phyloP scores from a whole-genome alignment of 805 yeast species.

The Cephaloascus fragrans region DNA sequence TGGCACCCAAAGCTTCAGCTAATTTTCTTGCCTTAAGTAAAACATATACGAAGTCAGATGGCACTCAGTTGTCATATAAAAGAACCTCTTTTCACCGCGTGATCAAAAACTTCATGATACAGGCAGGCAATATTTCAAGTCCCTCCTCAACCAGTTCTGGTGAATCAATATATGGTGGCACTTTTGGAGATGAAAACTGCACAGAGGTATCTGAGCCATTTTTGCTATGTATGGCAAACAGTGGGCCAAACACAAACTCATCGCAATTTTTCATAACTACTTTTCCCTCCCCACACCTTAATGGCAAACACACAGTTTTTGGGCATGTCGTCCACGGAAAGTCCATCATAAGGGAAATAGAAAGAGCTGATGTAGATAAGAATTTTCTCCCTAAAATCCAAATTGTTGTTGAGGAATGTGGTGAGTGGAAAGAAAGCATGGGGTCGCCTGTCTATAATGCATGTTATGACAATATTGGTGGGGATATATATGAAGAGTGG shows the following conservation, averaged over 20 bases:
- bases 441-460: conserved; percentile 55
- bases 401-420: conserved; percentile 47
- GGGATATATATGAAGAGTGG: conserved; percentile 65
- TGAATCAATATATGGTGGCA: conserved; percentile 28
- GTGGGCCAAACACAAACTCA: conserved; percentile 40
- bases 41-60: conserved; percentile 15
- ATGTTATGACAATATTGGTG: conserved; percentile 49
- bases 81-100: conserved; percentile 50
- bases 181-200: conserved; percentile 51
- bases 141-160: too few species aligned
- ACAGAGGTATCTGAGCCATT: conserved; percentile 35
- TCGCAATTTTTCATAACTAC: conserved; percentile 70
- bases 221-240: conserved; percentile 56
- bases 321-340: conserved; percentile 65
- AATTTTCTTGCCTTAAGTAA: conserved; percentile 42
- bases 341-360: conserved; percentile 59
- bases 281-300: conserved; percentile 61
- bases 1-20: conserved; percentile 48
- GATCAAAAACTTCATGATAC: conserved; percentile 60
- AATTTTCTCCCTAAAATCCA: conserved; percentile 28
- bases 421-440: conserved; percentile 47
- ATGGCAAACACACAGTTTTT: conserved; percentile 68
- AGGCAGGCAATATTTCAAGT: conserved; percentile 53
- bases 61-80: conserved; percentile 21
- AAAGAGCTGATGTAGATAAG: conserved; percentile 34